Evolutionary conservation across 23 red algal genomes (phyloP).

Genomic region (Agarophyton chilense): DNA sequence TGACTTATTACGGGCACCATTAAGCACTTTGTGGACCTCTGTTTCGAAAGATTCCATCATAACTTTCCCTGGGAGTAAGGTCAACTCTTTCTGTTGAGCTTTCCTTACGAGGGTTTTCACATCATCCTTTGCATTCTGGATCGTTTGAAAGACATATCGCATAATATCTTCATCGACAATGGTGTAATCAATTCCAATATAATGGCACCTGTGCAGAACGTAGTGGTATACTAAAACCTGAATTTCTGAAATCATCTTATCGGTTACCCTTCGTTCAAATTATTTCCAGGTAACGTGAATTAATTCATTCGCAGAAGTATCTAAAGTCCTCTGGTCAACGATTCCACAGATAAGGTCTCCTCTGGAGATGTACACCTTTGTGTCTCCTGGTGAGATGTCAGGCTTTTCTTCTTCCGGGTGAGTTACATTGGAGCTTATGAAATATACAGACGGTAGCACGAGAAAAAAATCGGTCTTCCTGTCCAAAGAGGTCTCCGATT

Average conservation of each 20-base stretch:
- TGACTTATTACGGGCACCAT: slow-evolving; percentile 90
- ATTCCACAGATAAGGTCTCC: no score
- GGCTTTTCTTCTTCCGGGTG: slow-evolving; percentile 85
- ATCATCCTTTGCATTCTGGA: slow-evolving; percentile 84
- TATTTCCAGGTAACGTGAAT: no score
- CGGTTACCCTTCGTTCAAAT: no score
- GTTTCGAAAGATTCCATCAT: no score
- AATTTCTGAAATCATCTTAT: slow-evolving; percentile 95
- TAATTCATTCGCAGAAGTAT: no score
- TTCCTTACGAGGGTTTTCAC: slow-evolving; percentile 90
- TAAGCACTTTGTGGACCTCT: slow-evolving; percentile 91
- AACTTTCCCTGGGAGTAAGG: slow-evolving; percentile 85
- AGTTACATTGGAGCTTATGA: slow-evolving; percentile 80
- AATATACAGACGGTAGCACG: no score
- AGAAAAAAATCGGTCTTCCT: slow-evolving; percentile 97
- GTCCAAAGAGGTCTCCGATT: slow-evolving; percentile 96
- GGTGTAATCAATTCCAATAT: no score
- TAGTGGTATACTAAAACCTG: no score
- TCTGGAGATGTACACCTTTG: no score
- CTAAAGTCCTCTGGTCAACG: no score
- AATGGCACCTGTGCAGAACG: no score
- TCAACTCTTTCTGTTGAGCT: slow-evolving; percentile 82
- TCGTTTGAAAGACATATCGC: slow-evolving; percentile 83
- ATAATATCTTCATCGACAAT: slow-evolving; percentile 86
- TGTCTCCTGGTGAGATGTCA: slow-evolving; percentile 55